Evolutionary conservation across 2,329 filamentous ascomycete genomes (phyloP).

Genomic region (Aspergillus pseudotamarii): DNA sequence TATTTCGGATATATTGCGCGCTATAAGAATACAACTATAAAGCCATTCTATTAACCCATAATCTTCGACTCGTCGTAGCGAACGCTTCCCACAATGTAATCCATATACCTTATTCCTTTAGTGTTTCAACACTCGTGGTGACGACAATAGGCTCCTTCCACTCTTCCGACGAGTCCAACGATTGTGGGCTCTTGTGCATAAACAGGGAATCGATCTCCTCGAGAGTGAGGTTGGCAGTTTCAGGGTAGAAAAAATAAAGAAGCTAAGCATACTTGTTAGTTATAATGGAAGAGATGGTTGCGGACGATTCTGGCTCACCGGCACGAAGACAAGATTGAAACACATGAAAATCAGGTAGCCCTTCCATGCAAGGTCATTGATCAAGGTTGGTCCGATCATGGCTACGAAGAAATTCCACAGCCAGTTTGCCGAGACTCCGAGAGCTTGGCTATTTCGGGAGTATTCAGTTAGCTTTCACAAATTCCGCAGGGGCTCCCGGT

Average conservation of each 20-base stretch:
- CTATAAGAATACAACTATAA: not conserved
- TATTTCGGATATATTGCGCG: not conserved
- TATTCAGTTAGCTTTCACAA: conserved; percentile 2
- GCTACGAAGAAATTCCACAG: conserved; percentile 53
- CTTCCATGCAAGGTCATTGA: conserved; percentile 37
- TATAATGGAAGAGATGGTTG: not conserved
- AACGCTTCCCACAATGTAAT: not conserved
- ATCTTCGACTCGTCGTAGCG: not conserved
- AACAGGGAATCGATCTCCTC: conserved; percentile 52
- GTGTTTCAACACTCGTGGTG: not conserved
- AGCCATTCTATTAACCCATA: not conserved
- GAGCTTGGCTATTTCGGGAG: conserved; percentile 35
- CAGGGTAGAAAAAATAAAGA: conserved; percentile 53
- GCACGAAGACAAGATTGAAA: conserved; percentile 37
- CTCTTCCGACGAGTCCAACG: conserved; percentile 7
- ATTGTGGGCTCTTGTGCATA: conserved; percentile 17
- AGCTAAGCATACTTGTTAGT: conserved; percentile 17
- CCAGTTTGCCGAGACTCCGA: conserved; percentile 55
- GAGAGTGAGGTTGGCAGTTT: conserved; percentile 47
- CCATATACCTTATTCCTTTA: not conserved
- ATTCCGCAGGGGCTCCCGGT: not conserved
- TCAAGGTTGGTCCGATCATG: conserved; percentile 39
- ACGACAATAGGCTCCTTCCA: conserved; percentile 3
- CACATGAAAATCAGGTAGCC: conserved; percentile 42
- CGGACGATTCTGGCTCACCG: conserved; percentile 28